Percentiles rank a stretch among this genome's conserved stretches.
Evolutionary conservation across 1,284 basidiomycete genomes (phyloP).

Genomic region (Moniliophthora roreri): DNA sequence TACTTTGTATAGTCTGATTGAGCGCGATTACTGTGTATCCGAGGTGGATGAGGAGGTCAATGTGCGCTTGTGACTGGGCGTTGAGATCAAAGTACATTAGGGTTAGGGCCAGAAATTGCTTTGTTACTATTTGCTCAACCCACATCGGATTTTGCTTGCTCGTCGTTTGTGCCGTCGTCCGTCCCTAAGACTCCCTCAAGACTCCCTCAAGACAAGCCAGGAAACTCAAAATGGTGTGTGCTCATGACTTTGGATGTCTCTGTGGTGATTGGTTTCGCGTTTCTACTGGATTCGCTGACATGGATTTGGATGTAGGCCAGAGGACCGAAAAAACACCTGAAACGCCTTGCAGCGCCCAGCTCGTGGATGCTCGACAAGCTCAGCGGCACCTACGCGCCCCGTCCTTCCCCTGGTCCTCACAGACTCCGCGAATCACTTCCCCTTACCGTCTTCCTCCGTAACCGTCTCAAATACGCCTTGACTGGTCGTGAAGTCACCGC

Average conservation of each 20-base stretch:
- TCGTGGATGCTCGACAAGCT: constrained; percentile 99
- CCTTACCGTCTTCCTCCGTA: constrained; percentile 94
- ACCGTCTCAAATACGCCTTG: constrained; percentile 98
- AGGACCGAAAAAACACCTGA: constrained; percentile 99
- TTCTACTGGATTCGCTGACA: too few relatives aligned
- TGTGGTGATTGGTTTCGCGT: too few relatives aligned
- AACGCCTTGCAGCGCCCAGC: constrained; percentile 95
- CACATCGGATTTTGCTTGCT: too few relatives aligned
- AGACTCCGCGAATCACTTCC: constrained; percentile 98
- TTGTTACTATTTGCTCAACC: too few relatives aligned
- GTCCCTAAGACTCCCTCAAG: too few relatives aligned
- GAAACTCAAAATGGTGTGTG: too few relatives aligned
- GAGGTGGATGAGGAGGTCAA: constrained; percentile 46
- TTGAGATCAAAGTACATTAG: background rate
- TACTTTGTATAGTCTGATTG: constrained; percentile 65
- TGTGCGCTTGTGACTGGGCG: constrained; percentile 18
- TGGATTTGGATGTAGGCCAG: constrained; percentile 60
- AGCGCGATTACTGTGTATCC: constrained; percentile 78
- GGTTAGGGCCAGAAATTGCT: constrained; percentile 48
- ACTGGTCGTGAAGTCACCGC: constrained; percentile 94
- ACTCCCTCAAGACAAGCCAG: too few relatives aligned
- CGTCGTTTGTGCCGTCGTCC: too few relatives aligned
- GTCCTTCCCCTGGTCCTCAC: constrained; percentile 97
- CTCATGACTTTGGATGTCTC: too few relatives aligned
- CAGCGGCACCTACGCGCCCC: constrained; percentile 97